Base-by-base conservation (phyloP, 768 basidiomycete species). In the Kwoniella dejecticola region DNA sequence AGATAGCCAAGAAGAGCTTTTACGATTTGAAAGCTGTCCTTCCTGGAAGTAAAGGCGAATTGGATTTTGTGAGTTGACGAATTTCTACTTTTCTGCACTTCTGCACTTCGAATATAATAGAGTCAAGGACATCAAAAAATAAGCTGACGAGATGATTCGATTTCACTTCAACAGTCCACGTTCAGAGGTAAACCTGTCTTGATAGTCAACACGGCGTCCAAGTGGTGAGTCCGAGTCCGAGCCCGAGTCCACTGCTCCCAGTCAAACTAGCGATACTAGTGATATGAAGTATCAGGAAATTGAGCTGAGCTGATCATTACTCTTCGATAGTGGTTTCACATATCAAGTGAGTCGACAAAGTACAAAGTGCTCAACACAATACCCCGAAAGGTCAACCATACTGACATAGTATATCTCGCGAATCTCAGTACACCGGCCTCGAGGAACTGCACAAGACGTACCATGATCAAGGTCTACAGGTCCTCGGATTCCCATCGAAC, bases 401-500 rank as follows among this genome's bases (percentile, higher is more conserved):
- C n/a, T n/a, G n/a, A n/a, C n/a, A n/a, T n/a, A n/a, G n/a, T n/a
- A n/a, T n/a, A n/a, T n/a, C n/a, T n/a, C n/a, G n/a, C n/a, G n/a
- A n/a, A n/a, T n/a, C n/a, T n/a, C 27, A 73, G 52, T 81, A 79
- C 61, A 74, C 69, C 83, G 91, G 90, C 46, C 85, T 97, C 23
- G 89, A 97, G 79, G 80, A 80, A 17, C 81, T 93, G 17, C 85
- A 94, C 77, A 84, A 91, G 56, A 89, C 89, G 75, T 89, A 91
- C 82, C 87, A 88, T 74, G 87, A 87, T 52, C 81, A 83, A 57
- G 89, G 83, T 5, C 83, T 95, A 45, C 83, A 87, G 50, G 85
- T 96, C 57, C 83, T 96, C 52, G 92, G 91, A 2, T 95, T 95
- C 83, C 94, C 94, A 11, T 92, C 87, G 80, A 91, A 94, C 75